Evolutionary conservation across 2,329 filamentous ascomycete species (phyloP).

Genomic region (Leptodontidium sp.): DNA sequence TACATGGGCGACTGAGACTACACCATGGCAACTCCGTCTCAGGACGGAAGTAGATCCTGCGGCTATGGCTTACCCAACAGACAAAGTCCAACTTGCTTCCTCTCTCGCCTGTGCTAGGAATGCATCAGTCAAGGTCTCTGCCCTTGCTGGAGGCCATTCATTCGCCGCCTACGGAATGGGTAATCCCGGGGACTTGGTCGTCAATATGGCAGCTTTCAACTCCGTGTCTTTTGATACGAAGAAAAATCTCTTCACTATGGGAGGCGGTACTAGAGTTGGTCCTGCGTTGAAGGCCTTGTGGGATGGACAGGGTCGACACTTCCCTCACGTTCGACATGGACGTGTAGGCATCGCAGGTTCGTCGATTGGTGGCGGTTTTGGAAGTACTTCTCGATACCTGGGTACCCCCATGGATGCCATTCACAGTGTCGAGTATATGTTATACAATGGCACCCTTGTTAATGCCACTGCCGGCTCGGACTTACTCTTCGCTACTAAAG

Average conservation of each 20-base stretch:
- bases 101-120: conserved; percentile 26
- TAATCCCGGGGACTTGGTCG: conserved; percentile 28
- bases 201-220: conserved; percentile 30
- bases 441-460: conserved; percentile 31
- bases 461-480: conserved; percentile 22
- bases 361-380: conserved; percentile 31
- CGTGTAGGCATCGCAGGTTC: conserved; percentile 28
- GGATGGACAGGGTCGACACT: conserved; percentile 27
- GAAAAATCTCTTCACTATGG: conserved; percentile 26
- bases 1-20: conserved; percentile 22
- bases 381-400: conserved; percentile 25
- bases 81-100: conserved; percentile 21
- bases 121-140: conserved; percentile 25
- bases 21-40: conserved; percentile 31
- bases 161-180: conserved; percentile 30
- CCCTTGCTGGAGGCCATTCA: conserved; percentile 28
- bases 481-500: conserved; percentile 30
- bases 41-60: conserved; percentile 21
- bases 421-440: conserved; percentile 29
- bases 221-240: conserved; percentile 19
- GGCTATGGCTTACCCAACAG: conserved; percentile 22
- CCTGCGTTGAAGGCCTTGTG: conserved; percentile 26
- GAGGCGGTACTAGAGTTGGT: conserved; percentile 28
- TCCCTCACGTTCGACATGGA: conserved; percentile 30
- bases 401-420: conserved; percentile 32